These are phyloP conservation scores for Fusarium continuum DNA, from an alignment of 2,329 filamentous ascomycete genomes.

Conservation along the genomic window DNA sequence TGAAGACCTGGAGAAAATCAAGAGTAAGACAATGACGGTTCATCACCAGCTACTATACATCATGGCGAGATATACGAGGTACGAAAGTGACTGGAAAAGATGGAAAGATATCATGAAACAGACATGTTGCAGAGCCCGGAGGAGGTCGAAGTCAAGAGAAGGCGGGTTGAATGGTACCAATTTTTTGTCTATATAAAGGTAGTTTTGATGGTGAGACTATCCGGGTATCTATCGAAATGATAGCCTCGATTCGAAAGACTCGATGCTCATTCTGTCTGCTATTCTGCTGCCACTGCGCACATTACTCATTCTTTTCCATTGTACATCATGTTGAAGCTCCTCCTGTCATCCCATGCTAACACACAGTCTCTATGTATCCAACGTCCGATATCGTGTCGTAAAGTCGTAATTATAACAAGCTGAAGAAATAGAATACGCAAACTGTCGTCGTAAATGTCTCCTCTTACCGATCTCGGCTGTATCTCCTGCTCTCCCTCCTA, in stretches of 20 bases:
- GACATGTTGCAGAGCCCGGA: constrained; percentile 17
- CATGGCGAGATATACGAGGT: background rate
- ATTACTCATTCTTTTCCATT: constrained; percentile 1
- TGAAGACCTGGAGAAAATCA: background rate
- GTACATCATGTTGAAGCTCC: background rate
- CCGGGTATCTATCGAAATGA: constrained; percentile 25
- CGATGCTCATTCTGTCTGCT: constrained; percentile 1
- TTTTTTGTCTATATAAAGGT: constrained; percentile 23
- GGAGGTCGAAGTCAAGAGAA: background rate
- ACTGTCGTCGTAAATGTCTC: background rate
- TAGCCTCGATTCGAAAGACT: constrained; percentile 11
- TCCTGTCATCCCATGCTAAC: background rate
- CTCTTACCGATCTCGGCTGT: constrained; percentile 29
- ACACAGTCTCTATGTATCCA: constrained; percentile 8
- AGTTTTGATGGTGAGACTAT: constrained; percentile 12
- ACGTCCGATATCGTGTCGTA: constrained; percentile 19
- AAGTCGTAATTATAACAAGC: constrained; percentile 24
- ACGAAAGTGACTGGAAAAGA: background rate
- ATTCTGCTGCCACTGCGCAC: background rate
- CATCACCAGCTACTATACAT: background rate
- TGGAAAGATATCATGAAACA: constrained; percentile 27
- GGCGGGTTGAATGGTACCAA: background rate
- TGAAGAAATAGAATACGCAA: constrained; percentile 7
- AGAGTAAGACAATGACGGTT: background rate
- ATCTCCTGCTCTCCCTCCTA: constrained; percentile 35